Conservation (phyloP, 1,139 yeast species). For the Diutina siamensis region DNA sequence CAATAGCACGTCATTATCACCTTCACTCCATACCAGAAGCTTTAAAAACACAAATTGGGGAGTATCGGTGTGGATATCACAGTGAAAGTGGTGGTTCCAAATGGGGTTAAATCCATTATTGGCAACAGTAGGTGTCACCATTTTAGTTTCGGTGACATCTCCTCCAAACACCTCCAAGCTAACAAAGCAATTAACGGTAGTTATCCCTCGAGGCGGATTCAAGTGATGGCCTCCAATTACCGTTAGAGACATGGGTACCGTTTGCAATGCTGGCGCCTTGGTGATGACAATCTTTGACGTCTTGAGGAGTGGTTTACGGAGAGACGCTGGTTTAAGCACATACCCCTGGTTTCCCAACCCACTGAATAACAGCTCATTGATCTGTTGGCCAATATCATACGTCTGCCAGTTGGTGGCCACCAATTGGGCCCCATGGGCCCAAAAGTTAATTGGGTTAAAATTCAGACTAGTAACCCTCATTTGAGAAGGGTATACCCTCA, state of each 20-base stretch:
- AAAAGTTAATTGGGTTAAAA: slow-evolving; percentile 64
- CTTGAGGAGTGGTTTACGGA: slow-evolving; percentile 26
- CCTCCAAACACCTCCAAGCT: slow-evolving; percentile 45
- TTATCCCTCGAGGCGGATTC: slow-evolving; percentile 45
- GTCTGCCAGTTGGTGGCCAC: slow-evolving; percentile 98
- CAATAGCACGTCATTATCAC: slow-evolving; percentile 15
- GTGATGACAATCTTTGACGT: slow-evolving; percentile 6
- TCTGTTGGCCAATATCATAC: slow-evolving; percentile 76
- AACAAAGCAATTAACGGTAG: slow-evolving; percentile 44
- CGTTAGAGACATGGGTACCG: slow-evolving; percentile 22
- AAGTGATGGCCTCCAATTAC: slow-evolving; percentile 80
- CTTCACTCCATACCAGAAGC: slow-evolving; percentile 18
- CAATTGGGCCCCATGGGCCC: slow-evolving; percentile 86
- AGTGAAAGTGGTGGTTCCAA: slow-evolving; percentile 51
- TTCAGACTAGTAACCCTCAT: slow-evolving; percentile 68
- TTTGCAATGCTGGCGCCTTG: neutral
- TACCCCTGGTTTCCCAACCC: slow-evolving; percentile 55
- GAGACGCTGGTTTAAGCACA: slow-evolving; percentile 54
- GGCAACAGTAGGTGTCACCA: slow-evolving; percentile 23
- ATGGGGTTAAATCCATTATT: slow-evolving; percentile 80
- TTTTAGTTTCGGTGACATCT: slow-evolving; percentile 9
- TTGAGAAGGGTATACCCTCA: slow-evolving; percentile 83
- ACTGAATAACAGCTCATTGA: slow-evolving; percentile 78
- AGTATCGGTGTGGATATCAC: slow-evolving; percentile 27
- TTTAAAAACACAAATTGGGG: slow-evolving; percentile 25